Percentiles rank a stretch among this genome's conserved stretches.
Evolutionary conservation across 1,284 basidiomycete genomes (phyloP).

Genomic region (Erythrobasidium hasegawianum): DNA sequence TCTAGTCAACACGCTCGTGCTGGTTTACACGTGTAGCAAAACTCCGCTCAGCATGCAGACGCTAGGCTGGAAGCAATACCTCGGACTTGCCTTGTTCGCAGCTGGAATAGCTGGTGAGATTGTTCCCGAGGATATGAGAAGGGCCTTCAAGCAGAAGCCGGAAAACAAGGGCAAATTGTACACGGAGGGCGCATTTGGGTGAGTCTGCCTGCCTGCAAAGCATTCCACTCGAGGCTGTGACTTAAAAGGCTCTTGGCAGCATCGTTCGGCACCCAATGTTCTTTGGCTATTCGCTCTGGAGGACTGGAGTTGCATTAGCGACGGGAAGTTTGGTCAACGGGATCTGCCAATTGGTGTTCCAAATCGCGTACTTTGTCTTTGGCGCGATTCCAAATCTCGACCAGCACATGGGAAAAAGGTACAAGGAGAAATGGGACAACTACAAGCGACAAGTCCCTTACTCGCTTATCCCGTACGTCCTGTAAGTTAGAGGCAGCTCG

Average conservation of each 20-base stretch:
- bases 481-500: no score
- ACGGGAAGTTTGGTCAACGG: no score
- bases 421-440: constrained; percentile 18
- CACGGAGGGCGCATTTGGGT: constrained; percentile 23
- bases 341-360: constrained; percentile 21
- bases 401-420: constrained; percentile 17
- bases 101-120: constrained; percentile 30
- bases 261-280: constrained; percentile 35
- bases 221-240: no score
- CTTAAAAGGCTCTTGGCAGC: background rate
- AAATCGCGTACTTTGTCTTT: constrained; percentile 12
- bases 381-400: constrained; percentile 18
- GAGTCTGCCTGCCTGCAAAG: no score
- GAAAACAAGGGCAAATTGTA: constrained; percentile 36
- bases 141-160: constrained; percentile 33
- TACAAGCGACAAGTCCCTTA: constrained; percentile 34
- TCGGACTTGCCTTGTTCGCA: constrained; percentile 30
- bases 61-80: constrained; percentile 36
- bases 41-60: constrained; percentile 13
- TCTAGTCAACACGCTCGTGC: constrained; percentile 20
- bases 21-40: constrained; percentile 23
- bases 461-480: constrained; percentile 25
- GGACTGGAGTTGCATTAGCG: constrained; percentile 27
- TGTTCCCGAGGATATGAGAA: constrained; percentile 30
- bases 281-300: constrained; percentile 34